Evolutionary conservation across 139 green algal genomes (phyloP), one percentile per base, ranked within the genome.

Genomic region (Dunaliella primolecta): DNA sequence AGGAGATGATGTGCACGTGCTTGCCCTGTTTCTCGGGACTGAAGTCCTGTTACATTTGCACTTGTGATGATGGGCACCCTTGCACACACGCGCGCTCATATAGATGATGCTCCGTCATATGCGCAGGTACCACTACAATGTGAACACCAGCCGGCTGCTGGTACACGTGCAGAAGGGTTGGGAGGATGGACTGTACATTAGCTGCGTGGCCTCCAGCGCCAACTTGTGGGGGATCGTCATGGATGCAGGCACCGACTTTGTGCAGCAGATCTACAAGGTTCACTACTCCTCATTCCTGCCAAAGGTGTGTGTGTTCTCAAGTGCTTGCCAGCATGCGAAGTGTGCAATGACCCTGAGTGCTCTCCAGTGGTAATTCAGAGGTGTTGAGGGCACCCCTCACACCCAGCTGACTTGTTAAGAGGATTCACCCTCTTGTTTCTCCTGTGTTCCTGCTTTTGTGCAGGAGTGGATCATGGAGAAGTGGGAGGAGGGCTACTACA

Each of bases 191-290:
- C 92, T 99, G 36, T 99, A 96, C 93, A 97, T 99, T 89, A 95
- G 88, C 80, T 81, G 84, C 37, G 97, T 99, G 29, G 96, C 96
- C 29, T 99, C 95, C 88, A 98, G 94, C 89, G 90, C 96, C 70
- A 96, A 99, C 89, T 91, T 99, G 85, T 99, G 97, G 97, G 97
- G 95, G 3, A 93, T 99, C 24, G 90, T 93, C 38, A 93, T 93
- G 91, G 90, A 92, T 36, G 90, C 89, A 20, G 96, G 97, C 88
- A 99, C 97, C 3, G 91, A 95, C 36, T 99, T 98, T 93, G 98
- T 96, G 30, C 97, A 99, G 92, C 97, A 99, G 91, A 97, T 93
- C 83, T 99, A 99, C 95, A 99, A 99, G 93, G 96, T 98, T 89
- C 86, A 89, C 83, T 87, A 88, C 80, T 89, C 88, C 88, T 87